Conservation (phyloP, 352 stramenopile genomes). For the Phytophthora pluvialis region DNA sequence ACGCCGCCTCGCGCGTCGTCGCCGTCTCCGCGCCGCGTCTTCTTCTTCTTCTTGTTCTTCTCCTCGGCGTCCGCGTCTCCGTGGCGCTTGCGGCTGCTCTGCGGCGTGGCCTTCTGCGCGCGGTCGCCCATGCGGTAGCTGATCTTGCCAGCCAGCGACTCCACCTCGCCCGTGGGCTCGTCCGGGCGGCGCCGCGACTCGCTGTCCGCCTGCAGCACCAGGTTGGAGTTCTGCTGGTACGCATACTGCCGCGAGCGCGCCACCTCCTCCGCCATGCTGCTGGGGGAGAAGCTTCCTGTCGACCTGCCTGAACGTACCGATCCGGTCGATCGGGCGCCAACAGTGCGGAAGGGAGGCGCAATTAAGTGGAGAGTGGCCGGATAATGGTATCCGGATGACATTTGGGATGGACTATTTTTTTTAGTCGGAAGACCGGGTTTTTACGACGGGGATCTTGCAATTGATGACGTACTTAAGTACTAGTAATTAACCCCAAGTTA, state of each 20-base stretch:
- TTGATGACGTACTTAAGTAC: too few species aligned
- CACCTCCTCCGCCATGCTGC: slow-evolving; percentile 88
- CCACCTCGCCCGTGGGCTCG: slow-evolving; percentile 88
- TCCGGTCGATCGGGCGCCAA: neutral
- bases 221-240: slow-evolving; percentile 94
- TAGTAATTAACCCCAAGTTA: too few species aligned
- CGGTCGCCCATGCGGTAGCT: slow-evolving; percentile 87
- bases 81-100: slow-evolving; percentile 45
- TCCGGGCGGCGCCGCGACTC: slow-evolving; percentile 80
- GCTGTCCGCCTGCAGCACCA: slow-evolving; percentile 93
- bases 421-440: too few species aligned
- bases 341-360: neutral
- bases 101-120: slow-evolving; percentile 66
- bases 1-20: slow-evolving; percentile 39
- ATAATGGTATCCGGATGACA: too few species aligned
- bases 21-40: slow-evolving; percentile 44
- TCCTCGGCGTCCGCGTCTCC: slow-evolving; percentile 4
- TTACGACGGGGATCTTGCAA: too few species aligned
- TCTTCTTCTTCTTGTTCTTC: slow-evolving; percentile 66
- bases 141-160: slow-evolving; percentile 82
- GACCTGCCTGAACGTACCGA: neutral
- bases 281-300: too few species aligned
- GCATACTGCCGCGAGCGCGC: slow-evolving; percentile 92
- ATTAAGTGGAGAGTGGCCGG: neutral
- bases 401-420: too few species aligned